Evolutionary conservation across 495 filamentous ascomycete species (phyloP), one percentile per base, ranked within the genome.

Genomic region (Chaetomium cochliodes): DNA sequence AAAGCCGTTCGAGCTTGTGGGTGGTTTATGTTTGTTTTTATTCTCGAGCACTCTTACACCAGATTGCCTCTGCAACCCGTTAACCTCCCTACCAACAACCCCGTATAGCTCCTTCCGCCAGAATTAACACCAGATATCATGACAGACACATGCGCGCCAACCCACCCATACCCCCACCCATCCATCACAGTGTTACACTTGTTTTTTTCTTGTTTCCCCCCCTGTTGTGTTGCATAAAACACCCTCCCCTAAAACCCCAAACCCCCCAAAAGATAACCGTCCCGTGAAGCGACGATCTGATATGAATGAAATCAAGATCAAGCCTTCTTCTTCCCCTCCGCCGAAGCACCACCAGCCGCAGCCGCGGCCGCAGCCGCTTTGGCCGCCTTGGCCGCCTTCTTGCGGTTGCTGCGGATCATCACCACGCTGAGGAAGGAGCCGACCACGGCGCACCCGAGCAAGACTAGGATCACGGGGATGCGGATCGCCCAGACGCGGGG

Each of bases 401-500:
- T 97, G 76, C 90, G 82, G 83, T 96, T 97, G 82, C 92, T 97
- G 75, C 92, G 87, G 79, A 99, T 97, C 94, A 99, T 99, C 69
- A 98, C 93, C 70, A 97, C 88, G 70, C 90, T 88, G 70, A 99
- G 83, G 81, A 99, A 98, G 60, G 90, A 94, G 46, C 96, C 96
- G 42, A 99, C 93, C 69, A 99, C 92, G 46, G 94, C 92, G 28
- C 86, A 92, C 50, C 90, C 94, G 65, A 98, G 82, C 20, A 99
- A 87, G 58, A 96, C 88, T 57, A 98, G 87, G 74, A 98, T 96
- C 69, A 99, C 92, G 63, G 94, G 94, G 72, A 99, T 93, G 73
- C 96, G 93, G 73, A 99, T 96, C 58, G 94, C 94, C 94, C 94
- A 99, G 67, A 96, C 93, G 72, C 96, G 92, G 5, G 96, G 92